phyloP scores from a whole-genome alignment of 2,329 filamentous ascomycete species.

The Fusarium longipes region DNA sequence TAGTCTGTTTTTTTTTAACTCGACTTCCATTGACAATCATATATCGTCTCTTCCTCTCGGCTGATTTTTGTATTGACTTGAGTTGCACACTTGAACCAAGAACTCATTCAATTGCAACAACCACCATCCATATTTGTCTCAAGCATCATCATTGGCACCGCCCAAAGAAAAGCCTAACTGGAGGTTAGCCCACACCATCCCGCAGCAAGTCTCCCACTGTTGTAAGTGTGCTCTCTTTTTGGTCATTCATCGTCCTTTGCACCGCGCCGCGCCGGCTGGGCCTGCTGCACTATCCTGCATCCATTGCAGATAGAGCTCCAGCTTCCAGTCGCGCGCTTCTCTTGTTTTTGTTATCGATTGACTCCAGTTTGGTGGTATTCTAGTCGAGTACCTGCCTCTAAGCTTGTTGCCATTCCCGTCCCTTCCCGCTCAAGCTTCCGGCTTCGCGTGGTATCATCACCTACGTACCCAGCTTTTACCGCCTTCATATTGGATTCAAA shows the following conservation, averaged over 20 bases:
- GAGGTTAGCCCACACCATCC: conserved; percentile 36
- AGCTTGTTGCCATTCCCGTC: conserved; percentile 42
- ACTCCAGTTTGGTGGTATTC: conserved; percentile 25
- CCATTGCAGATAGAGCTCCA: conserved; percentile 4
- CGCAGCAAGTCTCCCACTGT: conserved; percentile 16
- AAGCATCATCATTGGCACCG: conserved; percentile 33
- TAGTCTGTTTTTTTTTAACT: conserved; percentile 37
- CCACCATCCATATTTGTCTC: conserved; percentile 17
- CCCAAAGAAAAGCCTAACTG: conserved; percentile 14
- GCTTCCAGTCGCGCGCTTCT: conserved; percentile 27
- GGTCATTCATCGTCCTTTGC: conserved; percentile 30
- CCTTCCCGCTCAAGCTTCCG: conserved; percentile 43
- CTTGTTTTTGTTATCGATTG: conserved; percentile 12
- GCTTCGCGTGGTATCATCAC: conserved; percentile 35
- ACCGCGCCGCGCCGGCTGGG: conserved; percentile 4
- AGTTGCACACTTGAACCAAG: conserved; percentile 23
- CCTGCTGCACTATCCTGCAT: conserved; percentile 10
- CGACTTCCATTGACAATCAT: conserved; percentile 24
- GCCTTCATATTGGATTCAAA: conserved; percentile 9
- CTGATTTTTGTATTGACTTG: conserved; percentile 11
- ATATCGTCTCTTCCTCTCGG: conserved; percentile 28
- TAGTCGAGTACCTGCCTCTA: conserved; percentile 34
- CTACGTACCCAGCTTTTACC: conserved; percentile 9
- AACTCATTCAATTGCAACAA: conserved; percentile 31
- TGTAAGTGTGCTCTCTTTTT: conserved; percentile 30